phyloP scores from a whole-genome alignment of 2,329 filamentous ascomycete species.

The Alternaria consortialis region DNA sequence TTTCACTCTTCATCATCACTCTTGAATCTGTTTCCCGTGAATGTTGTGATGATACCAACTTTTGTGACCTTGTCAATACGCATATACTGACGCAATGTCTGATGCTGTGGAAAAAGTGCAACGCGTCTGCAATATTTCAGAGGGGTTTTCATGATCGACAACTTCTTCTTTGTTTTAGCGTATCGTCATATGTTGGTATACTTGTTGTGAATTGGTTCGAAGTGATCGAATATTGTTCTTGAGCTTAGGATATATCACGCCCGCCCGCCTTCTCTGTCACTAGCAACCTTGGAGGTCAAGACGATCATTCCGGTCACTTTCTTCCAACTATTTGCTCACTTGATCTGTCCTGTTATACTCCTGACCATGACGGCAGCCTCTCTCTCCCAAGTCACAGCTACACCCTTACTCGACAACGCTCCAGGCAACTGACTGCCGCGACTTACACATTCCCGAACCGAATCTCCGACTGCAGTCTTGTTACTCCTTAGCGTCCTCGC shows the following conservation, averaged over 20 bases:
- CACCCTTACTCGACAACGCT: constrained; percentile 57
- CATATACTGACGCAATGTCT: neutral
- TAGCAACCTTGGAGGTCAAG: too few species aligned
- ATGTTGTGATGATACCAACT: neutral
- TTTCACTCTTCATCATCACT: constrained; percentile 24
- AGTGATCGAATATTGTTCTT: neutral
- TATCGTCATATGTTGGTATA: neutral
- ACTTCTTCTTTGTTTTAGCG: neutral
- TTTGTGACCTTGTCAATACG: neutral
- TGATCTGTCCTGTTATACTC: constrained; percentile 70
- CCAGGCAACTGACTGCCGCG: constrained; percentile 76
- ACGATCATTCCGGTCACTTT: neutral
- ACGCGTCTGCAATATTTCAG: neutral
- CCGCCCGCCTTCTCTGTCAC: too few species aligned
- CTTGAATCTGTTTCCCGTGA: neutral
- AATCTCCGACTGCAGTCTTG: constrained; percentile 75
- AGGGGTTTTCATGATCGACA: neutral
- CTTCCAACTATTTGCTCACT: constrained; percentile 21
- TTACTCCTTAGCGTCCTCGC: constrained; percentile 83
- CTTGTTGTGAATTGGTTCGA: neutral
- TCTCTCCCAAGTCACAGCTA: constrained; percentile 76
- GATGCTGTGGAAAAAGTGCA: neutral
- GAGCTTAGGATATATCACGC: too few species aligned
- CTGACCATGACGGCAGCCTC: constrained; percentile 96
- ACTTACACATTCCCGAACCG: constrained; percentile 83